These are phyloP conservation scores for Cicer cuneatum DNA, from an alignment of 306 rosid genomes.

Conservation along the genomic window DNA sequence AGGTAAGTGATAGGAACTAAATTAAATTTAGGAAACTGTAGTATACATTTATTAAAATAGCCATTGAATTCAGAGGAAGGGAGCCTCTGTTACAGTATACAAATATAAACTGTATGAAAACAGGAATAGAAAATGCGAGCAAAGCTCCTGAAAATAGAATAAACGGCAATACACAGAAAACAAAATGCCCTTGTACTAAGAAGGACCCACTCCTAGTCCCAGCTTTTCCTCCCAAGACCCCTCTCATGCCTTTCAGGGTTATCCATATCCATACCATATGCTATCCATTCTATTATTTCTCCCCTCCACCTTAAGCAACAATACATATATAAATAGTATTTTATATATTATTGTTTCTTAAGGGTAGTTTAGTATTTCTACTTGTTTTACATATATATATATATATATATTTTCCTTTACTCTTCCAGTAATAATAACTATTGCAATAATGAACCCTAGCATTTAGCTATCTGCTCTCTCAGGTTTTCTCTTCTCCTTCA, in stretches of 20 bases:
- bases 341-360: too few species aligned
- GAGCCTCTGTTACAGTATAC: background rate
- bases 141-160: background rate
- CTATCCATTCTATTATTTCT: background rate
- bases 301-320: background rate
- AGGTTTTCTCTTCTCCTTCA: background rate
- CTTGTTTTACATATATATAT: background rate
- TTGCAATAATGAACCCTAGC: background rate
- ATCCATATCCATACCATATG: background rate
- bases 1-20: constrained; percentile 14
- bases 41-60: background rate
- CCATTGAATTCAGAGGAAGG: background rate
- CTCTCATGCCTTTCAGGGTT: background rate
- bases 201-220: constrained; percentile 1
- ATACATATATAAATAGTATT: too few species aligned
- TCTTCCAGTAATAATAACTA: background rate
- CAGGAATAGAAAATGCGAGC: background rate
- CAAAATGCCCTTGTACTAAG: background rate
- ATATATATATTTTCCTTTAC: background rate
- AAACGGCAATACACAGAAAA: background rate
- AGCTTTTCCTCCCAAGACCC: constrained; percentile 8
- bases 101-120: background rate
- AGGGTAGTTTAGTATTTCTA: too few species aligned
- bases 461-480: background rate
- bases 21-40: background rate